Evolutionary conservation across 2,329 filamentous ascomycete genomes (phyloP).

Genomic region (Fusarium decemcellulare): DNA sequence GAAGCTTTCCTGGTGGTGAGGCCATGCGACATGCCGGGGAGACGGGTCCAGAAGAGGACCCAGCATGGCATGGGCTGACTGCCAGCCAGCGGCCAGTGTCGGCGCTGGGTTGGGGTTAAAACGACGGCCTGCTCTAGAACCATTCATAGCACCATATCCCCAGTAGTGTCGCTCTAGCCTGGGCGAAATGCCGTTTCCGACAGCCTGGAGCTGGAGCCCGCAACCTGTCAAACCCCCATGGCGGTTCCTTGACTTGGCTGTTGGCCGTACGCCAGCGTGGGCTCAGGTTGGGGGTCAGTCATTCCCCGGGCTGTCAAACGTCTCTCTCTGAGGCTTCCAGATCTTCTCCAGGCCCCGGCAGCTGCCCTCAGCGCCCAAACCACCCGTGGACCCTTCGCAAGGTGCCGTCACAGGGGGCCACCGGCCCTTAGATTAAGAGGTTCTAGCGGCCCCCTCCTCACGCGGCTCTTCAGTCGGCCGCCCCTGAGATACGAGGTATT

Average conservation of each 20-base stretch:
- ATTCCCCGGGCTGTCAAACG: background rate
- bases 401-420: constrained; percentile 38
- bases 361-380: background rate
- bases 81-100: constrained; percentile 17
- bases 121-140: constrained; percentile 24
- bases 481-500: constrained; percentile 48
- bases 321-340: background rate
- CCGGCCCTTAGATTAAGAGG: constrained; percentile 27
- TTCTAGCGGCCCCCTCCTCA: constrained; percentile 38
- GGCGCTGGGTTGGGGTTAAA: constrained; percentile 37
- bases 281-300: background rate
- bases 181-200: constrained; percentile 41
- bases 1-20: constrained; percentile 1
- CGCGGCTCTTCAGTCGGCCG: constrained; percentile 47
- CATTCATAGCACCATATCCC: constrained; percentile 18
- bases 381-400: constrained; percentile 25
- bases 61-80: constrained; percentile 37
- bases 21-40: constrained; percentile 34
- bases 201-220: constrained; percentile 13
- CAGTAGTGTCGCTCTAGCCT: constrained; percentile 36
- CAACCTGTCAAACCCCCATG: constrained; percentile 22
- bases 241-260: constrained; percentile 7
- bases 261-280: background rate
- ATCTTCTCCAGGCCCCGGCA: constrained; percentile 9
- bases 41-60: constrained; percentile 11